A percentile compares a stretch with the other conserved stretches of the same genome.
Evolutionary conservation across 805 yeast genomes (phyloP).

Genomic region (Starmera caribaea): DNA sequence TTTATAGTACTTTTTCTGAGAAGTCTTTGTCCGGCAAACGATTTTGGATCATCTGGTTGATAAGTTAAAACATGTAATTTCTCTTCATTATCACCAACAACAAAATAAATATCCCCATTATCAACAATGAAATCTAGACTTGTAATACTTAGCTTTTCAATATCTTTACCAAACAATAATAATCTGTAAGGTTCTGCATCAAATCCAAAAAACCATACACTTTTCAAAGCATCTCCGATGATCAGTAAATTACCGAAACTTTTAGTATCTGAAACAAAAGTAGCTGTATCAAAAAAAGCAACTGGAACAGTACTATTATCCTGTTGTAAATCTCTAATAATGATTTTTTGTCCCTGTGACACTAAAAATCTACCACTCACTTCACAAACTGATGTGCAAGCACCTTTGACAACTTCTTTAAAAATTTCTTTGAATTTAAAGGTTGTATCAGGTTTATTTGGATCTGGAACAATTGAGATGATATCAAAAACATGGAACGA

Average conservation of each 20-base stretch:
- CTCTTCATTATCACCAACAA: slow-evolving; percentile 59
- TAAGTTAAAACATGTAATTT: slow-evolving; percentile 68
- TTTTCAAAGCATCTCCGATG: slow-evolving; percentile 71
- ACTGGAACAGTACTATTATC: slow-evolving; percentile 85
- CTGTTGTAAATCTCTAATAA: slow-evolving; percentile 77
- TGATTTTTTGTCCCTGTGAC: slow-evolving; percentile 73
- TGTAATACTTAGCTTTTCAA: slow-evolving; percentile 48
- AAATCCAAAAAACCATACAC: slow-evolving; percentile 77
- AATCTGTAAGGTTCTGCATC: slow-evolving; percentile 93
- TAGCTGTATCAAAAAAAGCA: slow-evolving; percentile 83
- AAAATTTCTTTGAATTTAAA: slow-evolving; percentile 66
- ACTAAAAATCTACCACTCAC: slow-evolving; percentile 76
- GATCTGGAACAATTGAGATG: slow-evolving; percentile 81
- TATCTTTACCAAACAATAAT: slow-evolving; percentile 69
- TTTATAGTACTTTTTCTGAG: slow-evolving; percentile 64
- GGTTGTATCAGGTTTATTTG: slow-evolving; percentile 75
- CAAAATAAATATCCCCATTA: slow-evolving; percentile 57
- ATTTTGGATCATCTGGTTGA: slow-evolving; percentile 85
- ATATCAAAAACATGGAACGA: slow-evolving; percentile 64
- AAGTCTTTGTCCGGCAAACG: slow-evolving; percentile 70
- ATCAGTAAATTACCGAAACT: slow-evolving; percentile 75
- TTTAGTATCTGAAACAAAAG: slow-evolving; percentile 71
- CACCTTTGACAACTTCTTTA: slow-evolving; percentile 72
- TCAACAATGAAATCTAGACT: slow-evolving; percentile 70
- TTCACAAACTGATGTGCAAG: slow-evolving; percentile 68